Conservation (phyloP, 2,329 filamentous ascomycete species). For the Pseudophaeomoniella oleicola region DNA sequence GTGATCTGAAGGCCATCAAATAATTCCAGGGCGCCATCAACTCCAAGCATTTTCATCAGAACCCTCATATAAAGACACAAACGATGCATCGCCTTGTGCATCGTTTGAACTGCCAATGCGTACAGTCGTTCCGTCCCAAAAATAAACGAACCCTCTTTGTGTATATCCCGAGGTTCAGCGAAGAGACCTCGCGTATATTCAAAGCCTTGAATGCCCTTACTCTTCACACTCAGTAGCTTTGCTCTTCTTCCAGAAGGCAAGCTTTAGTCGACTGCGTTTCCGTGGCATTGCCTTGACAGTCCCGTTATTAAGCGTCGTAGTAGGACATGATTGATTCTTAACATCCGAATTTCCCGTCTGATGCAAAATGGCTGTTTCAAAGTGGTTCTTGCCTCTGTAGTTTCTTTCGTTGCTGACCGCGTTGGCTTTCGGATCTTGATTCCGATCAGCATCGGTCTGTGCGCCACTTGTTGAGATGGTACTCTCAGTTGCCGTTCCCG, state of each 20-base stretch:
- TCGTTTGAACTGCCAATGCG: too few relatives aligned
- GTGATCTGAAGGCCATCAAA: background rate
- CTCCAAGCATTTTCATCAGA: background rate
- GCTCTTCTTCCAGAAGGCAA: conserved; percentile 2
- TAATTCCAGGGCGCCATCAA: background rate
- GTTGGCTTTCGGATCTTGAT: background rate
- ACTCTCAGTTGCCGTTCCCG: background rate
- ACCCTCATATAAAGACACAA: background rate
- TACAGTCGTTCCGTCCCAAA: background rate
- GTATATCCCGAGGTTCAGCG: too few relatives aligned
- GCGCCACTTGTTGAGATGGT: background rate
- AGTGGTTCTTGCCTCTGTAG: background rate
- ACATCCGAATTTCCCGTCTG: background rate
- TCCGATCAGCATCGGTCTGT: background rate
- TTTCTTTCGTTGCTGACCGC: background rate
- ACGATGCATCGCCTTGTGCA: background rate
- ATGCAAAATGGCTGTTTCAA: background rate
- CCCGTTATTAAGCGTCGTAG: background rate
- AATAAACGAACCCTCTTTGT: too few relatives aligned
- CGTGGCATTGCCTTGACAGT: background rate
- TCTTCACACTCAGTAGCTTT: background rate
- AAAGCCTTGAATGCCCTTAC: background rate
- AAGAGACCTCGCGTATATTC: background rate
- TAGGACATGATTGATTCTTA: background rate
- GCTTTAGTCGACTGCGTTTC: background rate